These are phyloP conservation scores for Sporothrix curviconia DNA, from an alignment of 2,329 filamentous ascomycete genomes.

Conservation along the genomic window DNA sequence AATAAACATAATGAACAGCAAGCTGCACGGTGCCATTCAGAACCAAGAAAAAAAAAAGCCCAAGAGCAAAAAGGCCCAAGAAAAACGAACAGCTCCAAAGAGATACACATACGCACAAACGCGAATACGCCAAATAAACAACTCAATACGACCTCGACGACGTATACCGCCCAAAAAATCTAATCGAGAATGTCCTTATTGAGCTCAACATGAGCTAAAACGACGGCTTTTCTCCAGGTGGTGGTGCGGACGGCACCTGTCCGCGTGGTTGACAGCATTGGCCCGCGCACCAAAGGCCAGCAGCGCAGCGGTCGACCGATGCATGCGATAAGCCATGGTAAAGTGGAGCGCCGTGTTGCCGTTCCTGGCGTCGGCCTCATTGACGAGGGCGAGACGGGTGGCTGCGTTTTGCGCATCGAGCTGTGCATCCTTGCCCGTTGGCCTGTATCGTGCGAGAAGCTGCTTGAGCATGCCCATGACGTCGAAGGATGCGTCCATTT, in stretches of 20 bases:
- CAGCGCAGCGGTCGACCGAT: background rate
- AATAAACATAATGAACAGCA: background rate
- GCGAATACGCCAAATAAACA: background rate
- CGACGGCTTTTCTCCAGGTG: background rate
- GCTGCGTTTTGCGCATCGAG: conserved; percentile 2
- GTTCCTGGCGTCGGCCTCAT: conserved; percentile 1
- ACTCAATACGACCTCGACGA: background rate
- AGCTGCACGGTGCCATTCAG: background rate
- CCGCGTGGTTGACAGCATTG: conserved; percentile 1
- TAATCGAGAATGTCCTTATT: background rate
- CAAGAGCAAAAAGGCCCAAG: conserved; percentile 1
- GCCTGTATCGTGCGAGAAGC: background rate
- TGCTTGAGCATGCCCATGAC: background rate
- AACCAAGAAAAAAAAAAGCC: background rate
- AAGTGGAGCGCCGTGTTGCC: conserved; percentile 10
- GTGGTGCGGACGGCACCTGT: background rate
- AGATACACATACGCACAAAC: background rate
- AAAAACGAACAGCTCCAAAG: background rate
- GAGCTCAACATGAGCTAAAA: background rate
- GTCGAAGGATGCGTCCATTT: background rate
- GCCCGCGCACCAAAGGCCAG: background rate
- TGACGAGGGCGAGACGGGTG: background rate
- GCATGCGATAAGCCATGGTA: conserved; percentile 1
- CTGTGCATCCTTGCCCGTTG: background rate
- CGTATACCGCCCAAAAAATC: background rate